phyloP scores from a whole-genome alignment of 257 asterid species.

The Haberlea rhodopensis region DNA sequence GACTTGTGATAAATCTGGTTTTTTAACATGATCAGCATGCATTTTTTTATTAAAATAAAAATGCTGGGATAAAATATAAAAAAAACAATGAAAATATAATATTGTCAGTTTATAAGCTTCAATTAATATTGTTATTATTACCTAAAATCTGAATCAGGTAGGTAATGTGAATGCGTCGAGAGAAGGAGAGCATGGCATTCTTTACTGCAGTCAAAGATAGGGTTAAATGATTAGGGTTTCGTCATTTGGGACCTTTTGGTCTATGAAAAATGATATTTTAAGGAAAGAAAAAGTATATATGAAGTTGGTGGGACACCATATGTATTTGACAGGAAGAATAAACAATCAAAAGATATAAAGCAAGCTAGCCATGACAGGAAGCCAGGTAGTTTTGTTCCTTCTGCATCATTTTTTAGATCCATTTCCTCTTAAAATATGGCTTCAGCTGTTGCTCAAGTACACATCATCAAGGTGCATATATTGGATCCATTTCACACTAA shows the following conservation, averaged over 20 bases:
- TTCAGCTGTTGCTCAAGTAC: constrained; percentile 30
- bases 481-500: not conserved
- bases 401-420: not conserved
- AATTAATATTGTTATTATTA: too few relatives aligned
- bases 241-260: constrained; percentile 31
- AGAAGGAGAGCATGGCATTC: constrained; percentile 23
- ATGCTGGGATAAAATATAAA: too few relatives aligned
- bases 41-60: too few relatives aligned
- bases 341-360: constrained; percentile 18
- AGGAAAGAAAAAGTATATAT: constrained; percentile 42
- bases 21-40: too few relatives aligned
- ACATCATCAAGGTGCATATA: constrained; percentile 23
- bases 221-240: constrained; percentile 43
- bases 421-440: not conserved
- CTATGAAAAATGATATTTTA: constrained; percentile 48
- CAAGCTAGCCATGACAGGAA: constrained; percentile 25
- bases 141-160: not conserved
- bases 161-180: not conserved
- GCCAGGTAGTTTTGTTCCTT: constrained; percentile 38
- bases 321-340: constrained; percentile 4
- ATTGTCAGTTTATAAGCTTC: too few relatives aligned
- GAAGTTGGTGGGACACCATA: constrained; percentile 28
- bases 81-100: too few relatives aligned
- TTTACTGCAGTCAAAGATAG: constrained; percentile 52
- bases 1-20: too few relatives aligned